Percentiles rank a stretch among this genome's conserved stretches.
phyloP scores from a whole-genome alignment of 2,329 filamentous ascomycete species.

The Alternaria arbusti region DNA sequence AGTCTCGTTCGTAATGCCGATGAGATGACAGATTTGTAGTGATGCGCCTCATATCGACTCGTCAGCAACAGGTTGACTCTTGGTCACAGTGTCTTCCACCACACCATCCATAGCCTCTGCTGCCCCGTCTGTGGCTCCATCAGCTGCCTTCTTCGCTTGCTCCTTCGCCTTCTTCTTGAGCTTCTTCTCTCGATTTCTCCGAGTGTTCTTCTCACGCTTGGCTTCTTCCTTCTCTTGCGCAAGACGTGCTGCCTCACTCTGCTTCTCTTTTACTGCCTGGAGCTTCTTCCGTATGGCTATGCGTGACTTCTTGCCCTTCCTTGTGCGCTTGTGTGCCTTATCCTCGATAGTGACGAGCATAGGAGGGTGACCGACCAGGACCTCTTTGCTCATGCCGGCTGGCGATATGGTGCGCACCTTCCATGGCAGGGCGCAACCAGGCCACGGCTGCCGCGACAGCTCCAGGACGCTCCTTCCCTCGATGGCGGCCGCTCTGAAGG shows the following conservation, averaged over 20 bases:
- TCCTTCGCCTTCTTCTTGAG: slow-evolving; percentile 46
- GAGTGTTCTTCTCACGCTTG: slow-evolving; percentile 45
- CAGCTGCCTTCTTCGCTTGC: slow-evolving; percentile 39
- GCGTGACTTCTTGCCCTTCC: slow-evolving; percentile 46
- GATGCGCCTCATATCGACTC: background rate
- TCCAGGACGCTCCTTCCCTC: slow-evolving; percentile 37
- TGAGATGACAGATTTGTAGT: background rate
- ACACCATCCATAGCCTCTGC: background rate
- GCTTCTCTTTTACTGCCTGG: slow-evolving; percentile 33
- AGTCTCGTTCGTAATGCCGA: background rate
- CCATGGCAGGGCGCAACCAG: slow-evolving; percentile 45
- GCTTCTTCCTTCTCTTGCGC: slow-evolving; percentile 43
- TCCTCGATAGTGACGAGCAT: slow-evolving; percentile 29
- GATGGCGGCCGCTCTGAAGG: slow-evolving; percentile 35
- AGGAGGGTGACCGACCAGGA: slow-evolving; percentile 39
- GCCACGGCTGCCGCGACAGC: slow-evolving; percentile 40
- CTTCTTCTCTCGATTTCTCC: slow-evolving; percentile 48
- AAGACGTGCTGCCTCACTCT: slow-evolving; percentile 30
- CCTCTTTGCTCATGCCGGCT: slow-evolving; percentile 38
- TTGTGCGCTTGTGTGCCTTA: slow-evolving; percentile 29
- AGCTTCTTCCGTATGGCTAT: slow-evolving; percentile 44
- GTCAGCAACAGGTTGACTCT: background rate
- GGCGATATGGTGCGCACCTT: slow-evolving; percentile 40
- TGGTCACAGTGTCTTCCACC: background rate
- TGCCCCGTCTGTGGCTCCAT: slow-evolving; percentile 4